These are phyloP conservation scores for Rhodotorula toruloides DNA, from an alignment of 768 basidiomycete species.

Conservation along the genomic window DNA sequence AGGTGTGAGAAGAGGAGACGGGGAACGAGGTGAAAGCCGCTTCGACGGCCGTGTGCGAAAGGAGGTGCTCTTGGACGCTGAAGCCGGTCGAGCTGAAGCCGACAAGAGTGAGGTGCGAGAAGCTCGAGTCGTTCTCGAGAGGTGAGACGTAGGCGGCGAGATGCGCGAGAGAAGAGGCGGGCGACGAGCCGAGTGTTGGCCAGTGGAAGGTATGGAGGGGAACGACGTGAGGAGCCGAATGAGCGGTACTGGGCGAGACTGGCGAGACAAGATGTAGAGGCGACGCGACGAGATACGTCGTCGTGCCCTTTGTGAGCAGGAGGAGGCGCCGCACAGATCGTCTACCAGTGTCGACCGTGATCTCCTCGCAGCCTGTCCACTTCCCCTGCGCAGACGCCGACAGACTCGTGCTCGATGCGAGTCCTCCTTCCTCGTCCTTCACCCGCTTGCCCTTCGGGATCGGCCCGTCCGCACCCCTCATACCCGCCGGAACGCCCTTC, in stretches of 20 bases:
- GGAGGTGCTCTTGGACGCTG: constrained; percentile 10
- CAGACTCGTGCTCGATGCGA: background rate
- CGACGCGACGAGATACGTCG: constrained; percentile 1
- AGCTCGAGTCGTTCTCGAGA: background rate
- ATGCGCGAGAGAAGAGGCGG: background rate
- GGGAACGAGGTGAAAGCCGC: background rate
- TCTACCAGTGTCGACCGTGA: background rate
- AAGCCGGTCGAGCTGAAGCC: constrained; percentile 16
- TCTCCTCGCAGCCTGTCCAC: constrained; percentile 12
- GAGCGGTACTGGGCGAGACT: background rate
- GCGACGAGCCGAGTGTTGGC: background rate
- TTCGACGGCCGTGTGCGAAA: background rate
- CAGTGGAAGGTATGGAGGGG: constrained; percentile 11
- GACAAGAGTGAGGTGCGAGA: constrained; percentile 4
- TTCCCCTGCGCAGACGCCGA: background rate
- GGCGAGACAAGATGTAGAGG: background rate
- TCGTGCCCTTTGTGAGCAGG: constrained; percentile 3
- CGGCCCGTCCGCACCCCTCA: background rate
- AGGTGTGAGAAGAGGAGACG: background rate
- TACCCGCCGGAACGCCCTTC: background rate
- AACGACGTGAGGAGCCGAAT: background rate
- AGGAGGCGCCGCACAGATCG: background rate
- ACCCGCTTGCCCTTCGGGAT: background rate
- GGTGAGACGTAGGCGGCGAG: background rate
- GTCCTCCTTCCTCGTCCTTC: background rate